Conservation (phyloP, 164 flowering plant species). For the Tetrastigma voinierianum region DNA sequence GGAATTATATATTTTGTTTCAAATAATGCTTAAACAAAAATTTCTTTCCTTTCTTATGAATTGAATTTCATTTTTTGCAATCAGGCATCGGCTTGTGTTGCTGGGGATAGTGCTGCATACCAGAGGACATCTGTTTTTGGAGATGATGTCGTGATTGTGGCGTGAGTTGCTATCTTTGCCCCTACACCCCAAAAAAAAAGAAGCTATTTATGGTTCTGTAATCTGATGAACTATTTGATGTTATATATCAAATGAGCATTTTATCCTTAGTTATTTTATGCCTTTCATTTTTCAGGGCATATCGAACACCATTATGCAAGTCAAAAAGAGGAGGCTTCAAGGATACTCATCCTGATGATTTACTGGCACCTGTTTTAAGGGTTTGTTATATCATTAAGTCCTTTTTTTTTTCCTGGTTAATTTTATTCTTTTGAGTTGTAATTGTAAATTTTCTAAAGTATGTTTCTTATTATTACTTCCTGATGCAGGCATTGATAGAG, state of each 20-base stretch:
- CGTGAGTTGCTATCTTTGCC: conserved; percentile 53
- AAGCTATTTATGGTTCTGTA: not conserved
- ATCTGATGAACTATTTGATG: not conserved
- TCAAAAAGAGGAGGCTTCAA: conserved; percentile 91
- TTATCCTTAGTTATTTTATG: not conserved
- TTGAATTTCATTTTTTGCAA: not conserved
- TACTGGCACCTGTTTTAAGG: conserved; percentile 85
- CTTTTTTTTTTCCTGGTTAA: not conserved
- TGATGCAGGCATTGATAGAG: conserved; percentile 75
- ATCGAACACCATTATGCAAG: conserved; percentile 80
- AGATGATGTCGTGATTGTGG: conserved; percentile 93
- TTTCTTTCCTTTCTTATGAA: not conserved
- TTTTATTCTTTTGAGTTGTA: not conserved
- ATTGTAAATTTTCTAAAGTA: not conserved
- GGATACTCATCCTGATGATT: conserved; percentile 82
- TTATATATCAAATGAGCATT: not conserved
- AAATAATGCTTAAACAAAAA: no score
- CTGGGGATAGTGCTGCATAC: conserved; percentile 89
- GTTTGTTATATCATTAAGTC: conserved; percentile 24
- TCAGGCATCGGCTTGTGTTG: conserved; percentile 73
- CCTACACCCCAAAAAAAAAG: no score
- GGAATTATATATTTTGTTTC: not conserved
- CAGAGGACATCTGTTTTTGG: conserved; percentile 64
- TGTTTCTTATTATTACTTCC: not conserved
- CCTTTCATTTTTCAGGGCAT: conserved; percentile 43